Percentiles rank a stretch among this genome's conserved stretches.
Conservation (phyloP, 2,329 filamentous ascomycete species). For the Colletotrichum sp. region DNA sequence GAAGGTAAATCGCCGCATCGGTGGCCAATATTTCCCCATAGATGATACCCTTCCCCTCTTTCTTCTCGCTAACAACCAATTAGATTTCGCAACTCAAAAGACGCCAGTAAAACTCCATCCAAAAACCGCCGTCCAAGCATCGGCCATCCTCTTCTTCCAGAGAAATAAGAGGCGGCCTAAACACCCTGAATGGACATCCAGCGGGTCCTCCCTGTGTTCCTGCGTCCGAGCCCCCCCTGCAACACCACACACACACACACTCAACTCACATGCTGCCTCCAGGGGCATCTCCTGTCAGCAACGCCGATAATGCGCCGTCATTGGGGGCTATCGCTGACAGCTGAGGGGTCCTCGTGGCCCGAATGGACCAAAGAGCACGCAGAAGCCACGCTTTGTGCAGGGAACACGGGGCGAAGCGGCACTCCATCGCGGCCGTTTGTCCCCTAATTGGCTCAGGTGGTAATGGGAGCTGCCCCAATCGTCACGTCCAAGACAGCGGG, state of each 20-base stretch:
- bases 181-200: conserved; percentile 1
- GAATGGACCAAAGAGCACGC: background rate
- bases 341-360: background rate
- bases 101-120: background rate
- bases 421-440: background rate
- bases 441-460: background rate
- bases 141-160: background rate
- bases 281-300: conserved; percentile 4
- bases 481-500: background rate
- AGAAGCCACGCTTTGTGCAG: background rate
- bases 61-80: background rate
- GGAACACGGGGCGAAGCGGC: background rate
- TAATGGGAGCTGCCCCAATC: background rate
- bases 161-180: conserved; percentile 13
- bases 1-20: background rate
- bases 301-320: conserved; percentile 1
- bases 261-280: background rate
- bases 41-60: background rate
- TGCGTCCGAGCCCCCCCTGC: background rate
- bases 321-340: background rate
- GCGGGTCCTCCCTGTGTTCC: background rate
- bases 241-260: background rate
- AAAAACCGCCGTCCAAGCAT: background rate
- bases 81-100: background rate
- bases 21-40: background rate